A percentile compares a stretch with the other conserved stretches of the same genome.
Conservation (phyloP, 306 rosid genomes). For the Gillenia trifoliata region DNA sequence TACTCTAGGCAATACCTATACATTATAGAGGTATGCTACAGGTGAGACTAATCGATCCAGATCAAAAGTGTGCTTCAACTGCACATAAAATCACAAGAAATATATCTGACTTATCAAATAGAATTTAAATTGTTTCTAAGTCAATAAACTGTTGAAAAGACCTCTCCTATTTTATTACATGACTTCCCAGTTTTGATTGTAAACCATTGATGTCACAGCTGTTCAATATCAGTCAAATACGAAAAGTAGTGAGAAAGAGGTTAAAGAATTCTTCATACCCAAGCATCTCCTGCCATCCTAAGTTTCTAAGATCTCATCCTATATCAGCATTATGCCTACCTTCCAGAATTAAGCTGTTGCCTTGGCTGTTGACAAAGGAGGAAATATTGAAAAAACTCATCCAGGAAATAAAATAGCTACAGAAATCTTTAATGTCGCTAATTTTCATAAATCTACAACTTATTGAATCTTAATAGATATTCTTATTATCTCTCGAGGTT, state of each 20-base stretch:
- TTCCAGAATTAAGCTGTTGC: conserved; percentile 65
- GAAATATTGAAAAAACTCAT: background rate
- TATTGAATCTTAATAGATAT: background rate
- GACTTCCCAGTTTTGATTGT: background rate
- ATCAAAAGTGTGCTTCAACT: background rate
- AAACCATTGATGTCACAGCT: background rate
- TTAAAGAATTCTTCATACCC: conserved; percentile 40
- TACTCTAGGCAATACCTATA: conserved; percentile 89
- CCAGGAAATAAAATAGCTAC: background rate
- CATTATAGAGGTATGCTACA: conserved; percentile 6
- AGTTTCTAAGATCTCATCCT: conserved; percentile 91
- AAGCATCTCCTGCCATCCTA: conserved; percentile 62
- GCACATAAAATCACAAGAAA: background rate
- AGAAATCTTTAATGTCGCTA: background rate
- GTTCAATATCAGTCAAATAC: background rate
- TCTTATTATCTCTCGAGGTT: background rate
- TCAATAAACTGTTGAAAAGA: background rate
- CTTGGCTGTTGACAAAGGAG: conserved; percentile 58
- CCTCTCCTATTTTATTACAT: conserved; percentile 2
- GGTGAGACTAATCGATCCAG: background rate
- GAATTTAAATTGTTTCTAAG: background rate
- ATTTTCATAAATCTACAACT: background rate
- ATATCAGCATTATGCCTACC: conserved; percentile 87
- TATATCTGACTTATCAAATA: background rate
- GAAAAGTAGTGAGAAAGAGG: background rate